phyloP scores from a whole-genome alignment of 2,329 filamentous ascomycete species.

The Eutypa lata region DNA sequence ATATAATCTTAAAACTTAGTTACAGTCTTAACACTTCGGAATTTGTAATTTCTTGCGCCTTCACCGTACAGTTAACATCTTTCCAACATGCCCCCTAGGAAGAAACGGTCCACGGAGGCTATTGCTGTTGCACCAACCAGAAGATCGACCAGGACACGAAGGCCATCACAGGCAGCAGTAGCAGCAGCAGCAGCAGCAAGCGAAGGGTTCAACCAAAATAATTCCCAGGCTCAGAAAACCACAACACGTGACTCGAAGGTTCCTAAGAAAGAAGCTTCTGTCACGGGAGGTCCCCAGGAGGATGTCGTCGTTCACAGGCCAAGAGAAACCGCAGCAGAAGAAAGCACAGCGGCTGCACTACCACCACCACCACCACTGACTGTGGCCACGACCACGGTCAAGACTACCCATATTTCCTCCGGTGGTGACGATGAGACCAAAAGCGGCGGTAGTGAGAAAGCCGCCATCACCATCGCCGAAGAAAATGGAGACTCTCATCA shows the following conservation, averaged over 20 bases:
- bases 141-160: conserved; percentile 8
- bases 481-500: no score
- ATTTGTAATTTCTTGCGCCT: no score
- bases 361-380: conserved; percentile 12
- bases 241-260: conserved; percentile 4
- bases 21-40: neutral
- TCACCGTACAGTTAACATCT: no score
- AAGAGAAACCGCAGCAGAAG: neutral
- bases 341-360: neutral
- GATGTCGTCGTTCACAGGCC: conserved; percentile 8
- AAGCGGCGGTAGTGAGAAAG: neutral
- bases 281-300: conserved; percentile 2
- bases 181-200: neutral
- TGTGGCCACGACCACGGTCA: neutral
- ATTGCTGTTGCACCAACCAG: conserved; percentile 2
- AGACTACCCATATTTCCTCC: no score
- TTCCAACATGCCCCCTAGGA: conserved; percentile 16
- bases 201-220: no score
- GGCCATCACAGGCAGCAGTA: neutral
- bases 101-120: conserved; percentile 1
- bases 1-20: neutral
- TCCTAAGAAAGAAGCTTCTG: neutral
- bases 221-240: neutral
- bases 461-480: no score
- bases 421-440: neutral